phyloP scores from a whole-genome alignment of 352 stramenopile genomes.

The Globisporangium okanoganense region DNA sequence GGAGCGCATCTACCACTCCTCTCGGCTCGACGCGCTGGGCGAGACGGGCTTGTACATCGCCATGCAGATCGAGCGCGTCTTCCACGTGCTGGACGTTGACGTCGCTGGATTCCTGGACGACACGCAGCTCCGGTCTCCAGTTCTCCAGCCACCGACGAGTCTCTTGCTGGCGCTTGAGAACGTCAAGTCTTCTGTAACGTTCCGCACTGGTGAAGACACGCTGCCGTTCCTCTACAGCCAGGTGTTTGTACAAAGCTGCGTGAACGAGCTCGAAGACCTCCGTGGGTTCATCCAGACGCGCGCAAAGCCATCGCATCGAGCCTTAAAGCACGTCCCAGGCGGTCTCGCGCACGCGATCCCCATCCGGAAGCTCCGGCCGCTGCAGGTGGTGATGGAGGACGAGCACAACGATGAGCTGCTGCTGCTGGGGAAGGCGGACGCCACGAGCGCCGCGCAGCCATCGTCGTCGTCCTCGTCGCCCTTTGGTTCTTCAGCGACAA shows the following conservation, averaged over 20 bases:
- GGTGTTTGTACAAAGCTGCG: conserved; percentile 63
- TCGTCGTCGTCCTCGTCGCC: background rate
- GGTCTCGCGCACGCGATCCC: conserved; percentile 16
- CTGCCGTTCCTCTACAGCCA: conserved; percentile 65
- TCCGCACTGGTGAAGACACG: conserved; percentile 20
- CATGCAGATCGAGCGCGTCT: conserved; percentile 62
- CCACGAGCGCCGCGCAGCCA: background rate
- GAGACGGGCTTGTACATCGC: conserved; percentile 55
- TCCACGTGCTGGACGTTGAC: conserved; percentile 37
- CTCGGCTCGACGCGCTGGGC: conserved; percentile 31
- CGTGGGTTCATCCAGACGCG: conserved; percentile 54
- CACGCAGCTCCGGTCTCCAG: conserved; percentile 12
- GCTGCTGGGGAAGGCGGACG: background rate
- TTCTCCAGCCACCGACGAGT: conserved; percentile 16
- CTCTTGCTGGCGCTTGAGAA: conserved; percentile 16
- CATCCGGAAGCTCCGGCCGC: conserved; percentile 60
- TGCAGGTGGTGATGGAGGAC: conserved; percentile 45
- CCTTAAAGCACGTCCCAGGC: conserved; percentile 13
- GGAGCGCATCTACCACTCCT: conserved; percentile 39
- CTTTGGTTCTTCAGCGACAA: background rate
- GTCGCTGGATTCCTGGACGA: conserved; percentile 13
- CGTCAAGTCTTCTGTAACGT: conserved; percentile 2
- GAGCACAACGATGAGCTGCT: conserved; percentile 11
- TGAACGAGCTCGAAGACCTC: conserved; percentile 53
- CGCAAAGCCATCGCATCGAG: conserved; percentile 30